Conservation (phyloP, 306 rosid genomes). For the Quercus suber region DNA sequence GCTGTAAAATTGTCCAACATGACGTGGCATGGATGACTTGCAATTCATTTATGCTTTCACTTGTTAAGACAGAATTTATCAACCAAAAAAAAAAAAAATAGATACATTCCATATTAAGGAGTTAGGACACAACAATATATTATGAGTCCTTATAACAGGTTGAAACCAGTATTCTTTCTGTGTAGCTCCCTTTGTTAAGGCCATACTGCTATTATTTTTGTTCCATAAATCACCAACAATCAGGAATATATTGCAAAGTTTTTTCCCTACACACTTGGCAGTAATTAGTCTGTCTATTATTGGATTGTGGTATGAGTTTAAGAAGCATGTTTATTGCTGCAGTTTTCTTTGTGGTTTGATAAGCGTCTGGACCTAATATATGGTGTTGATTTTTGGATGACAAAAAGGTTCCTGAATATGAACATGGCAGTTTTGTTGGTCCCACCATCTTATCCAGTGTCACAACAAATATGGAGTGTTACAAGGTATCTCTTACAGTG, state of each 20-base stretch:
- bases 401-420: conserved; percentile 59
- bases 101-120: not conserved
- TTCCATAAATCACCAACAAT: not conserved
- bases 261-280: not conserved
- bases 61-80: not conserved
- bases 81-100: not conserved
- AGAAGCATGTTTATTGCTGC: not conserved
- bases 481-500: conserved; percentile 38
- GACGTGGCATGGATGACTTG: not conserved
- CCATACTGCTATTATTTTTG: not conserved
- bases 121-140: not conserved
- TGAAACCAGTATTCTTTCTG: not conserved
- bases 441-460: conserved; percentile 60
- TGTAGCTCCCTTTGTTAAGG: not conserved
- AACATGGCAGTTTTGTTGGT: conserved; percentile 64
- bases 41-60: not conserved
- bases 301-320: not conserved
- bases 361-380: not conserved
- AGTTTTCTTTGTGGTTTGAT: not conserved
- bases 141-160: not conserved
- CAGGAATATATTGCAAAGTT: not conserved
- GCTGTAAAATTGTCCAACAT: not conserved
- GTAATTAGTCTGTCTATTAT: not conserved
- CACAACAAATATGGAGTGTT: conserved; percentile 57
- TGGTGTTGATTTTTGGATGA: conserved; percentile 9